A percentile compares a stretch with the other conserved stretches of the same genome.
phyloP scores from a whole-genome alignment of 768 basidiomycete genomes.

The Lyophyllum shimeji region DNA sequence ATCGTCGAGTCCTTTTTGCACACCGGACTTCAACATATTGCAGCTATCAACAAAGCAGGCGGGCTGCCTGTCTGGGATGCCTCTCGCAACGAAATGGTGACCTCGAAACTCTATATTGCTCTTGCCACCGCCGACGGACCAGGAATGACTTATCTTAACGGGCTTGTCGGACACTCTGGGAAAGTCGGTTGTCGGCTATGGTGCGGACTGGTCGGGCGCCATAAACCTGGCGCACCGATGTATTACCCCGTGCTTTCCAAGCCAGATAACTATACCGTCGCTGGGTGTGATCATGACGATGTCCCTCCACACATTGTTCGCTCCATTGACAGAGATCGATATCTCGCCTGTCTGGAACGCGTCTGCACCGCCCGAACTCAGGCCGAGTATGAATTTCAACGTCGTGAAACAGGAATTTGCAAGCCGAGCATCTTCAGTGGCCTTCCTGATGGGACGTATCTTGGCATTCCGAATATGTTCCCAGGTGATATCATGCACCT shows the following conservation, averaged over 20 bases:
- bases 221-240: conserved; percentile 12
- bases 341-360: conserved; percentile 7
- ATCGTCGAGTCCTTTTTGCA: conserved; percentile 28
- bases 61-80: conserved; percentile 19
- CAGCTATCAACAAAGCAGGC: conserved; percentile 19
- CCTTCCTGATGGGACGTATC: conserved; percentile 13
- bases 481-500: conserved; percentile 39
- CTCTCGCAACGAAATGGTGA: background rate
- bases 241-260: conserved; percentile 24
- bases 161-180: conserved; percentile 26
- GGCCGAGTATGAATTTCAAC: conserved; percentile 12
- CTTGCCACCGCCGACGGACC: conserved; percentile 24
- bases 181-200: conserved; percentile 19
- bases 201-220: conserved; percentile 18
- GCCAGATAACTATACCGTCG: conserved; percentile 18
- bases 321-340: conserved; percentile 4
- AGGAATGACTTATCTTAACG: conserved; percentile 22
- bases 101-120: conserved; percentile 14
- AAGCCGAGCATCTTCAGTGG: conserved; percentile 36
- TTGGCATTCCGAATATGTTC: conserved; percentile 32
- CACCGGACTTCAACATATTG: conserved; percentile 23
- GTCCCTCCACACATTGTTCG: conserved; percentile 4
- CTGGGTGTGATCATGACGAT: conserved; percentile 21
- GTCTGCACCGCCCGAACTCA: conserved; percentile 18
- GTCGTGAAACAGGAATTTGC: conserved; percentile 31